Evolutionary conservation across 2,329 filamentous ascomycete species (phyloP).

Genomic region (Sporothrix pseudoabietina): DNA sequence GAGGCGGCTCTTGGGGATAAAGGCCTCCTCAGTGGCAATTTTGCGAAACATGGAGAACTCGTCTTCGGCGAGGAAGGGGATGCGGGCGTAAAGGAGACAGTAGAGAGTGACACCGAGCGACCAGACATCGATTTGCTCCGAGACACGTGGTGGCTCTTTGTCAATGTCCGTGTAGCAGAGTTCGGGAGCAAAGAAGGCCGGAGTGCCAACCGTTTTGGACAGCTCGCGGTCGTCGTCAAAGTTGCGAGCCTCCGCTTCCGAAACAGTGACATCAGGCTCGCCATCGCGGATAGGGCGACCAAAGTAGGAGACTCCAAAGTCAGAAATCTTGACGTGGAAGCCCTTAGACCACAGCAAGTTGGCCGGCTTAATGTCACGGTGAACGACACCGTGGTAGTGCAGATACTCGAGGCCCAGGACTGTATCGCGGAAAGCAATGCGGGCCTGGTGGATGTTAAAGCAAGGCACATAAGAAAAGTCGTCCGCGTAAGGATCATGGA

Average conservation of each 20-base stretch:
- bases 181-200: slow-evolving; percentile 96
- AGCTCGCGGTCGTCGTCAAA: slow-evolving; percentile 92
- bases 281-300: slow-evolving; percentile 83
- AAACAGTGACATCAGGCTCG: slow-evolving; percentile 69
- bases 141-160: slow-evolving; percentile 72
- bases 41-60: slow-evolving; percentile 89
- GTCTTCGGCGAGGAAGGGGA: slow-evolving; percentile 89
- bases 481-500: slow-evolving; percentile 72
- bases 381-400: slow-evolving; percentile 82
- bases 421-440: slow-evolving; percentile 86
- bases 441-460: slow-evolving; percentile 81
- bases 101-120: slow-evolving; percentile 95
- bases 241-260: slow-evolving; percentile 81
- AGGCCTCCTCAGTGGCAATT: slow-evolving; percentile 90
- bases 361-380: slow-evolving; percentile 83
- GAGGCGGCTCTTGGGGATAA: slow-evolving; percentile 81
- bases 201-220: slow-evolving; percentile 97
- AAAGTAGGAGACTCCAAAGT: slow-evolving; percentile 98
- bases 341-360: slow-evolving; percentile 87
- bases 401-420: slow-evolving; percentile 92
- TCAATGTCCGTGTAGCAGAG: slow-evolving; percentile 85
- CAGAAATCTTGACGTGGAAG: slow-evolving; percentile 92
- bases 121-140: slow-evolving; percentile 95
- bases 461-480: slow-evolving; percentile 93
- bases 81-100: slow-evolving; percentile 89